Conservation (phyloP, 352 stramenopile species). For the Phytophthora foliorum region DNA sequence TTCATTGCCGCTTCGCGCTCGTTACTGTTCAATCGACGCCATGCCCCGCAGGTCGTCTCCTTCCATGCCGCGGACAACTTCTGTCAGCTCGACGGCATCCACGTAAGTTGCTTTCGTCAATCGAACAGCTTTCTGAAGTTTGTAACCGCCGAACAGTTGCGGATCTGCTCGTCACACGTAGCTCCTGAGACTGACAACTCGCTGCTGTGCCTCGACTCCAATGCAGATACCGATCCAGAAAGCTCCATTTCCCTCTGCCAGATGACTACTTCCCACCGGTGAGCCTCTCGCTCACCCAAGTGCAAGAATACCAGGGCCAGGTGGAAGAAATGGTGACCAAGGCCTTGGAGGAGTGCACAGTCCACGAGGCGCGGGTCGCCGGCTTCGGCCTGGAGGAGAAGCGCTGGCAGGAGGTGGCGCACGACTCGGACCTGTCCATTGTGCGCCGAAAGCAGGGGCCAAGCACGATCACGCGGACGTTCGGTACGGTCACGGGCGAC, state of each 20-base stretch:
- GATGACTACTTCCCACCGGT: constrained; percentile 53
- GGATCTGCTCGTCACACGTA: constrained; percentile 1
- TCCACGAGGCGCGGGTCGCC: constrained; percentile 42
- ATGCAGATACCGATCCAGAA: constrained; percentile 33
- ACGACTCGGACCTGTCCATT: constrained; percentile 42
- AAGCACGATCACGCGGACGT: constrained; percentile 54
- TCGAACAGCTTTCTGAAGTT: constrained; percentile 36
- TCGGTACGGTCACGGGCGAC: constrained; percentile 62
- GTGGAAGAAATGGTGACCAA: constrained; percentile 31
- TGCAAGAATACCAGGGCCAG: constrained; percentile 44
- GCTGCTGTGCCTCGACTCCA: neutral
- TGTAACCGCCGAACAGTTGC: constrained; percentile 23
- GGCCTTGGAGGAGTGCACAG: constrained; percentile 37
- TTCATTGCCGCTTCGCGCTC: constrained; percentile 8
- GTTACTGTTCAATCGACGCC: constrained; percentile 36
- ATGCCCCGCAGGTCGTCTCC: constrained; percentile 45
- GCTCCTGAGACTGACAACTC: neutral
- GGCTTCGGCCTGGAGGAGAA: constrained; percentile 34
- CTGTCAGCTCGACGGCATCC: constrained; percentile 29
- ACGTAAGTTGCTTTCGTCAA: constrained; percentile 30
- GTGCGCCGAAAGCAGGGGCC: constrained; percentile 35
- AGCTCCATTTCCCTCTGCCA: constrained; percentile 53
- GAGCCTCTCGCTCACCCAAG: constrained; percentile 39
- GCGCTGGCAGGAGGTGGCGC: constrained; percentile 42
- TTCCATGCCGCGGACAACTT: constrained; percentile 29